Base-by-base conservation (phyloP, 208 protist species). In the Trypanosoma scelopori region DNA sequence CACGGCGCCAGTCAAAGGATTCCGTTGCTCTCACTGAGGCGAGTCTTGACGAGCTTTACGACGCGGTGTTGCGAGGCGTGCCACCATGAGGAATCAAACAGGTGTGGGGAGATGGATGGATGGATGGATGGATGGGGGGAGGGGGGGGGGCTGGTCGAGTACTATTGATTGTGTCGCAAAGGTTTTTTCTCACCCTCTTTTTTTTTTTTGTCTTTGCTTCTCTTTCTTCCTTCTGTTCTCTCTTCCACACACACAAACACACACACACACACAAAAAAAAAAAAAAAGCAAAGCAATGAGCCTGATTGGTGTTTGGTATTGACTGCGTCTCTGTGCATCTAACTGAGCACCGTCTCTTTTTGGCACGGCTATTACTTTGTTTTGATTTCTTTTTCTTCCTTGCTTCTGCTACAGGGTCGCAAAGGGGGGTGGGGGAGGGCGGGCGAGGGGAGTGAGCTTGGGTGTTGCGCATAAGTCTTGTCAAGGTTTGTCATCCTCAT, bases 21-120 rank as follows among this genome's bases (percentile, higher is more conserved):
- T 68, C 50, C 0, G 55, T 77, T 6, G 28, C n/a, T 3, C 45
- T 89, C 4, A 76, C 67, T 12, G 82, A 91, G 23, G 65, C 64
- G 11, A 59, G 66, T 18, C 75, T 95, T 6, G 74, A 85, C 22
- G 65, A 46, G 0, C 53, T 95, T 0, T 95, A 93, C 52, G 85
- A 95, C 55, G 53, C 63, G 11, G 83, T 95, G 43, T 51, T 95
- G 45, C 72, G 76, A 3, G 87, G 84, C 0, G 65, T 55, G 22
- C 4, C 65, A 68, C 3, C 65, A 65, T 66, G 15, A 51, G 11
- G 5, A 50, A 16, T 23, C 18, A 63, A n/a, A 50, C 35, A 32
- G 18, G 25, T 18, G 59, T 7, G 23, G 39, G 1, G 32, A 11
- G 32, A 37, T 37, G 32, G 32, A 3, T n/a, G n/a, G n/a, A n/a